These are phyloP conservation scores for Scutellaria barbata DNA, from an alignment of 257 asterid genomes.

Conservation along the genomic window DNA sequence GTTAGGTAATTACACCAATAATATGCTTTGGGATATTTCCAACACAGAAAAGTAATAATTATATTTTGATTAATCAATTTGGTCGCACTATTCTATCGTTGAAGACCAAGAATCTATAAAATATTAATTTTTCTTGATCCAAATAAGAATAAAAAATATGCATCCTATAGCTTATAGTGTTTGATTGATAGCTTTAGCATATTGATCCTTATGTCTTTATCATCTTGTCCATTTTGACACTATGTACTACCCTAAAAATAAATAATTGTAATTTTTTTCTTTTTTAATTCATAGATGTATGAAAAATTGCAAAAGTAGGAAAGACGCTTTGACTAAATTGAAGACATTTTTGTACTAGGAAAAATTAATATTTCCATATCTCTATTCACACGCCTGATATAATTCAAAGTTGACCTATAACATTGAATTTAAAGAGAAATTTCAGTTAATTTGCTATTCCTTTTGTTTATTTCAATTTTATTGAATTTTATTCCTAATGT, in stretches of 20 bases:
- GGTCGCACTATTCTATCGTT: constrained; percentile 12
- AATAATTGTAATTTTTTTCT: neutral
- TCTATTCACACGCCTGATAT: too few species aligned
- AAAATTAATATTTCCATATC: neutral
- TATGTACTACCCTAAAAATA: neutral
- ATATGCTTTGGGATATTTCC: constrained; percentile 1
- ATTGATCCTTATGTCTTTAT: constrained; percentile 18
- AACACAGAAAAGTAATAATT: neutral
- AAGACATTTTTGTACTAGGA: neutral
- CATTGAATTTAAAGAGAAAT: too few species aligned
- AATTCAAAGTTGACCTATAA: neutral
- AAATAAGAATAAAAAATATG: constrained; percentile 4
- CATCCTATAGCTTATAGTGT: constrained; percentile 16
- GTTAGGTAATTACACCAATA: neutral
- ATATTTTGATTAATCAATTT: neutral
- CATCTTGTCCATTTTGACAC: constrained; percentile 29
- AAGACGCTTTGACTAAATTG: neutral
- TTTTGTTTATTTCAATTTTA: too few species aligned
- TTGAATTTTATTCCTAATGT: too few species aligned
- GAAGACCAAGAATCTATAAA: constrained; percentile 1
- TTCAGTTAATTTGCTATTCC: too few species aligned
- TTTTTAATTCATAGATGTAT: constrained; percentile 13
- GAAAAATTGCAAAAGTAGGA: constrained; percentile 25
- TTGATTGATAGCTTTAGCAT: constrained; percentile 24
- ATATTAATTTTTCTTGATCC: constrained; percentile 28